Evolutionary conservation across 2,329 filamentous ascomycete species (phyloP), one percentile per base, ranked within the genome.

Genomic region (Acrocalymma vagum): DNA sequence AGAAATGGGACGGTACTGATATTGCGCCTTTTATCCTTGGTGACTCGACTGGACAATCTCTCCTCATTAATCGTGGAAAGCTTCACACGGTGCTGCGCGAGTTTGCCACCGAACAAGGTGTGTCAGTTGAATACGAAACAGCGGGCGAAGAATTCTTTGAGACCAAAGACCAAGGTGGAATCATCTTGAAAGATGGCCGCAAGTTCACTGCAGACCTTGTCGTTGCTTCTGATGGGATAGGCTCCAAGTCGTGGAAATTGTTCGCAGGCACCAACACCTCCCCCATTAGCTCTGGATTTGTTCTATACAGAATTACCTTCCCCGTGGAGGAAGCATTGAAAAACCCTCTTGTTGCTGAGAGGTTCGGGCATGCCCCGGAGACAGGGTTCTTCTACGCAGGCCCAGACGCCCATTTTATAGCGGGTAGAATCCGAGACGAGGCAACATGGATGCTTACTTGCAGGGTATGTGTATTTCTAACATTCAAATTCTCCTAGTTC

Each of bases 171-270:
- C 14, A 27, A 14, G 43, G 27, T 3, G 37, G 29, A 8, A 29
- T 44, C 11, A 23, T 31, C 16, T 29, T 30, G 1, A 22, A 34
- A 8, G 29, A 44, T 21, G 41, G 41, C 11, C 21, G 29, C 5
- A 24, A 21, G 9, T 27, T 37, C 6, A 30, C 24, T 11, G 43
- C 43, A 9, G 38, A 46, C 17, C 10, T 46, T 8, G 38, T 46
- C 6, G 34, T 46, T 28, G 43, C 43, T 21, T 31, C 43, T 7
- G 43, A 46, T 31, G 43, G 43, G 11, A 22, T 41, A 15, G 32
- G 38, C 9, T 32, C 31, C n/a, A 42, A 42, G 27, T 31, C 24
- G 11, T 22, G 24, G 14, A 11, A 21, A n/a, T 32, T 7, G 25
- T 42, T 28, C 35, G 26, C 22, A 3, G 42, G 30, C 5, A 32